Conservation (phyloP, 148 eudicot species). For the Suaeda aralocaspica region DNA sequence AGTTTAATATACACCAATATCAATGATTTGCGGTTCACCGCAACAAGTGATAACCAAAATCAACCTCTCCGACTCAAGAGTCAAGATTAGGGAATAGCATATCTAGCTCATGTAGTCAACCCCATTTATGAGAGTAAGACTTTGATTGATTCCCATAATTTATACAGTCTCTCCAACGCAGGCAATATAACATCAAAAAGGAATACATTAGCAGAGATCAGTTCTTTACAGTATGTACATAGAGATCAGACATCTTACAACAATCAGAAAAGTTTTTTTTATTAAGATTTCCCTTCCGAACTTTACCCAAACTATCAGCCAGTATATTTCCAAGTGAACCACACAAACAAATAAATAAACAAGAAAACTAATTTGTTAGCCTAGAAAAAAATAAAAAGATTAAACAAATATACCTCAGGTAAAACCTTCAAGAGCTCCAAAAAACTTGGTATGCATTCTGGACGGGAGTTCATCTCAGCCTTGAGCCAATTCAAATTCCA, state of each 20-base stretch:
- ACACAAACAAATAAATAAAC: background rate
- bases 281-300: background rate
- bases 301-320: background rate
- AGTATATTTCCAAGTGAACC: background rate
- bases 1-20: background rate
- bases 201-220: background rate
- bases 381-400: slow-evolving; percentile 1
- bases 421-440: slow-evolving; percentile 89
- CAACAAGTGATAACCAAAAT: background rate
- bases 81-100: background rate
- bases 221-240: background rate
- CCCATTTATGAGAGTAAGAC: too few relatives aligned
- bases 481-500: slow-evolving; percentile 85
- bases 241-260: background rate
- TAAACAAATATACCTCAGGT: slow-evolving; percentile 70
- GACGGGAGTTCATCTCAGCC: slow-evolving; percentile 77
- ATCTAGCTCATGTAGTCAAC: too few relatives aligned
- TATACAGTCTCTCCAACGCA: too few relatives aligned
- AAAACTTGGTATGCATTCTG: slow-evolving; percentile 83
- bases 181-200: background rate
- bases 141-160: too few relatives aligned
- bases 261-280: background rate
- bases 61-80: background rate
- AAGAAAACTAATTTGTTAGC: background rate
- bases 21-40: background rate